A percentile compares a stretch with the other conserved stretches of the same genome.
Conservation (phyloP, 1,139 yeast species). For the Candida mesenterica region DNA sequence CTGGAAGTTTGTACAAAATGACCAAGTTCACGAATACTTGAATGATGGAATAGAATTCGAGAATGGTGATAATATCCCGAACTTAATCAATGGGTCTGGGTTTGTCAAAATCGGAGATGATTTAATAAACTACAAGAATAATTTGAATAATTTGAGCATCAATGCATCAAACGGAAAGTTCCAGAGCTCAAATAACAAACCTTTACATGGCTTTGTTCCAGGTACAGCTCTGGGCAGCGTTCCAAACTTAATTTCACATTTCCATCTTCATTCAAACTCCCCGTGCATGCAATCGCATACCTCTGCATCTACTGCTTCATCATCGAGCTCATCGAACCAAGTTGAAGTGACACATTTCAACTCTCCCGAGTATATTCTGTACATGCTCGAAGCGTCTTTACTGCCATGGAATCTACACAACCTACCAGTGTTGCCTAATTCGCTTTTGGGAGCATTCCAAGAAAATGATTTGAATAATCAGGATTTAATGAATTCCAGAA, state of each 20-base stretch:
- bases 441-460: slow-evolving; percentile 42
- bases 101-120: slow-evolving; percentile 28
- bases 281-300: background rate
- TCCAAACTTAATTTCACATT: slow-evolving; percentile 1
- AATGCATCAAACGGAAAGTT: slow-evolving; percentile 13
- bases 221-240: background rate
- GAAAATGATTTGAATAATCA: slow-evolving; percentile 44
- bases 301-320: background rate
- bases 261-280: background rate
- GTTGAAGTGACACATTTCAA: slow-evolving; percentile 22
- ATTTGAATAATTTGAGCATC: slow-evolving; percentile 16
- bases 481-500: slow-evolving; percentile 29
- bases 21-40: slow-evolving; percentile 10
- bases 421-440: slow-evolving; percentile 55
- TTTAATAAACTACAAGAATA: slow-evolving; percentile 22
- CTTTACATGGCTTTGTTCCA: background rate
- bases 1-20: slow-evolving; percentile 43
- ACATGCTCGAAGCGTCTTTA: slow-evolving; percentile 24
- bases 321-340: slow-evolving; percentile 1
- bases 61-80: slow-evolving; percentile 27
- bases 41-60: slow-evolving; percentile 32
- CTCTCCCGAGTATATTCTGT: slow-evolving; percentile 21
- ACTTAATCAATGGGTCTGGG: slow-evolving; percentile 25
- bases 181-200: slow-evolving; percentile 9
- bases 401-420: slow-evolving; percentile 75